Conservation (phyloP, 2,329 filamentous ascomycete species). For the Aspergillus intermedius region DNA sequence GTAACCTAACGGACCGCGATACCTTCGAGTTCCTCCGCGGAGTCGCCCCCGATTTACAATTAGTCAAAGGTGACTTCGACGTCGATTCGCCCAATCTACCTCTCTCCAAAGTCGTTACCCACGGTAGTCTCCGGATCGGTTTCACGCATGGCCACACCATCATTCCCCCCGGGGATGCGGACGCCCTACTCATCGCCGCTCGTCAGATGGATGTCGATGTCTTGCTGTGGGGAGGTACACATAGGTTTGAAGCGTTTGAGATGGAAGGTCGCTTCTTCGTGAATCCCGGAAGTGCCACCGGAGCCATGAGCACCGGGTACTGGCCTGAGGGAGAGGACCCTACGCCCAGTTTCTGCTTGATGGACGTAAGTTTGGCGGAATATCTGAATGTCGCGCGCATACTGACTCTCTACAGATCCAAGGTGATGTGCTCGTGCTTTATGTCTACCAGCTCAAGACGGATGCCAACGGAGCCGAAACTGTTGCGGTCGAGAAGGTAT, state of each 20-base stretch:
- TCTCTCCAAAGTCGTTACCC: slow-evolving; percentile 63
- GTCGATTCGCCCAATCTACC: slow-evolving; percentile 60
- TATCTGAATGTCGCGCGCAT: neutral
- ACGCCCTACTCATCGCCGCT: slow-evolving; percentile 60
- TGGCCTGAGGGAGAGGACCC: slow-evolving; percentile 60
- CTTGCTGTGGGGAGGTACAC: slow-evolving; percentile 62
- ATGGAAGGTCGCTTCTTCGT: slow-evolving; percentile 67
- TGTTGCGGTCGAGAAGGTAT: slow-evolving; percentile 79
- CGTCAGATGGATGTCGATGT: slow-evolving; percentile 67
- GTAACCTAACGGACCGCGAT: slow-evolving; percentile 71
- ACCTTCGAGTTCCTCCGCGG: slow-evolving; percentile 75
- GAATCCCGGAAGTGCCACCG: slow-evolving; percentile 62
- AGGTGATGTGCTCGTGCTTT: slow-evolving; percentile 90
- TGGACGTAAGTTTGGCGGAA: slow-evolving; percentile 68
- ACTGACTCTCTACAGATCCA: slow-evolving; percentile 60
- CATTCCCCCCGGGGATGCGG: slow-evolving; percentile 59
- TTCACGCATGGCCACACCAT: slow-evolving; percentile 69
- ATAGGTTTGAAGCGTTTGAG: slow-evolving; percentile 65
- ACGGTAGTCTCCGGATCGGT: slow-evolving; percentile 60
- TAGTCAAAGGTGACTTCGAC: slow-evolving; percentile 65
- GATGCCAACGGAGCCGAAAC: slow-evolving; percentile 71
- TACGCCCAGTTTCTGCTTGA: slow-evolving; percentile 87
- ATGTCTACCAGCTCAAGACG: slow-evolving; percentile 82
- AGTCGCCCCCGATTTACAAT: slow-evolving; percentile 64
- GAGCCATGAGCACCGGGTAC: slow-evolving; percentile 56